A percentile compares a stretch with the other conserved stretches of the same genome.
Evolutionary conservation across 257 asterid genomes (phyloP).

Genomic region (Jasminum sambac): DNA sequence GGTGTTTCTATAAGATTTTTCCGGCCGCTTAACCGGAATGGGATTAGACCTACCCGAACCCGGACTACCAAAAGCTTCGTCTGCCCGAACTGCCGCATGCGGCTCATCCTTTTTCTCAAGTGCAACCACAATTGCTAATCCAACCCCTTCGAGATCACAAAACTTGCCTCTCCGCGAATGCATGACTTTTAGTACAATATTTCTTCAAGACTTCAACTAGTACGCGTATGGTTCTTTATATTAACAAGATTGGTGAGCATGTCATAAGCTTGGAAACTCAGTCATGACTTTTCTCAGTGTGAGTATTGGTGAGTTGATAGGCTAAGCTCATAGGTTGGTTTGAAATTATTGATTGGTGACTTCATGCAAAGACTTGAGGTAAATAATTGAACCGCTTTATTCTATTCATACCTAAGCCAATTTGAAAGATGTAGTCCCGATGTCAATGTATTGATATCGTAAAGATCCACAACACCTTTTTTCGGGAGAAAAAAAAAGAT

Average conservation of each 20-base stretch:
- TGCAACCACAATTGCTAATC: slow-evolving; percentile 81
- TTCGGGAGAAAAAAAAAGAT: too few relatives aligned
- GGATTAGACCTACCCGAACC: slow-evolving; percentile 52
- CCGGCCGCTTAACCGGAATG: slow-evolving; percentile 49
- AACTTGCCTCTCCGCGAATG: slow-evolving; percentile 18
- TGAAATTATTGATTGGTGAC: slow-evolving; percentile 25
- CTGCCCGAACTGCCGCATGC: not conserved
- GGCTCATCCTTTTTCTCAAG: slow-evolving; percentile 50
- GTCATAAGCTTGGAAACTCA: slow-evolving; percentile 13
- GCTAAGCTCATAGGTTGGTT: slow-evolving; percentile 57
- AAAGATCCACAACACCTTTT: too few relatives aligned
- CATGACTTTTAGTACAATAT: not conserved
- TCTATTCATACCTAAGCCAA: slow-evolving; percentile 25
- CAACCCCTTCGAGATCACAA: slow-evolving; percentile 71
- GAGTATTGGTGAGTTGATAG: slow-evolving; percentile 46
- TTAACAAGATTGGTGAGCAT: not conserved
- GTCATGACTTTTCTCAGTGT: slow-evolving; percentile 17
- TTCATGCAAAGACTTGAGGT: slow-evolving; percentile 21
- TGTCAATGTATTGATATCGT: too few relatives aligned
- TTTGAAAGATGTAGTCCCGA: slow-evolving; percentile 39
- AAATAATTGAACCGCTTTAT: slow-evolving; percentile 44
- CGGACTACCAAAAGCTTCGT: slow-evolving; percentile 37
- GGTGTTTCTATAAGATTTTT: slow-evolving; percentile 20
- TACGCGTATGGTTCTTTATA: slow-evolving; percentile 32
- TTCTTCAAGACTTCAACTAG: not conserved